Evolutionary conservation across 2,329 filamentous ascomycete species (phyloP).

Genomic region (Lachnellula occidentalis): DNA sequence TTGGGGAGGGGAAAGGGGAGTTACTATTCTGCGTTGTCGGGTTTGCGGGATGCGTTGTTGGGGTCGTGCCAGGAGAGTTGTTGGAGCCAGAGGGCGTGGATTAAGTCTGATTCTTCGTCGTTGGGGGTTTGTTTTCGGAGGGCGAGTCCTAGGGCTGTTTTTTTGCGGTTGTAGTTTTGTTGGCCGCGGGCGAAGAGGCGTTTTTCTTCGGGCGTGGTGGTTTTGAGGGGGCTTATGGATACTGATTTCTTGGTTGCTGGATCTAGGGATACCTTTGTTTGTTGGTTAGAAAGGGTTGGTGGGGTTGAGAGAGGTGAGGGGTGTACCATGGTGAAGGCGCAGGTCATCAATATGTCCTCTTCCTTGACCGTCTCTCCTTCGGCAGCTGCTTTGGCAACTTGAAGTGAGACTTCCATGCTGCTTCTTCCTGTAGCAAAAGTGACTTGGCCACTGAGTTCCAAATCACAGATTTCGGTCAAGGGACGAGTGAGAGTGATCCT

Average conservation of each 20-base stretch:
- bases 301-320: background rate
- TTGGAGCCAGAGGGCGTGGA: conserved; percentile 65
- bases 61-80: conserved; percentile 59
- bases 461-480: conserved; percentile 62
- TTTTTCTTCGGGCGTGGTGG: conserved; percentile 59
- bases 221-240: conserved; percentile 51
- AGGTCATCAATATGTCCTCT: conserved; percentile 63
- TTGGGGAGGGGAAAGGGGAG: background rate
- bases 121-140: conserved; percentile 62
- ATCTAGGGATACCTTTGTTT: conserved; percentile 48
- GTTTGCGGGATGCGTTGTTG: conserved; percentile 47
- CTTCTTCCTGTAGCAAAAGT: conserved; percentile 61
- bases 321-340: conserved; percentile 65
- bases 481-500: conserved; percentile 50
- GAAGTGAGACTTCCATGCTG: conserved; percentile 64
- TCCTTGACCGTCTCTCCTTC: conserved; percentile 46
- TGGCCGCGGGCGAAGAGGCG: conserved; percentile 56
- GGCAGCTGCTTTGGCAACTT: conserved; percentile 58
- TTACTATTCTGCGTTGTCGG: conserved; percentile 41
- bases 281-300: background rate
- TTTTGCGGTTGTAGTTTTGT: conserved; percentile 60
- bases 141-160: conserved; percentile 52
- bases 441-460: conserved; percentile 51
- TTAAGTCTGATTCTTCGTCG: conserved; percentile 62
- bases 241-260: conserved; percentile 61